Evolutionary conservation across 371 early-diverging fungal species (phyloP), one percentile per base, ranked within the genome.

Genomic region (Entomophthora muscae): DNA sequence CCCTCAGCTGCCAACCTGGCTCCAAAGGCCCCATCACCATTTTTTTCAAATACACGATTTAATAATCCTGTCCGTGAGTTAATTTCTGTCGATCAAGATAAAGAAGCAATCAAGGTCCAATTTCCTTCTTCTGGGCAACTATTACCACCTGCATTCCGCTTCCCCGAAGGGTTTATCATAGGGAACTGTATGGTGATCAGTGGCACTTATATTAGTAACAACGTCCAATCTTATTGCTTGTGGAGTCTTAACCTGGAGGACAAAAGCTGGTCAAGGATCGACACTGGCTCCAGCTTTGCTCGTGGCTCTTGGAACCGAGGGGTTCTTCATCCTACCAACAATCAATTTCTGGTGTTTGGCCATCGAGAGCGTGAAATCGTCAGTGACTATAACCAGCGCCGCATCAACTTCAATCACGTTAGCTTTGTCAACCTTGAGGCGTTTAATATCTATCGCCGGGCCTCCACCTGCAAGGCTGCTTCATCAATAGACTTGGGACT

Each of bases 241-340:
- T 89, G 90, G 90, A 78, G 83, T 1, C 72, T 86, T 23, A 81
- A 88, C 66, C 66, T 86, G 28, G 71, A 75, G 5, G 78, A 79
- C 42, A 67, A 81, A 30, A 75, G 73, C 1, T 89, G 90, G 90
- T 72, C 73, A 27, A 79, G 83, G 1, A 77, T 89, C 62, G 78
- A 79, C 56, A 83, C 84, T 23, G 88, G 86, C 0, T 72, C 82
- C 0, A 73, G 77, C 27, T 78, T 86, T 55, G 67, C 76, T 23
- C 71, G 78, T 1, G 87, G 88, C 2, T 86, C 86, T 31, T 89
- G 90, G 90, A 89, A 86, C 71, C 76, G 85, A 51, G 84, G 85
- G 7, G 68, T 86, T 0, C 66, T 89, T 2, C 76, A 81, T 52
- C 82, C 81, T 13, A 68, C 66, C 30, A 74, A 75, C 7, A 81